Percentiles rank a stretch among this genome's conserved stretches.
These are phyloP conservation scores for Cardiospermum halicacabum DNA, from an alignment of 345 rosid genomes.

Conservation along the genomic window DNA sequence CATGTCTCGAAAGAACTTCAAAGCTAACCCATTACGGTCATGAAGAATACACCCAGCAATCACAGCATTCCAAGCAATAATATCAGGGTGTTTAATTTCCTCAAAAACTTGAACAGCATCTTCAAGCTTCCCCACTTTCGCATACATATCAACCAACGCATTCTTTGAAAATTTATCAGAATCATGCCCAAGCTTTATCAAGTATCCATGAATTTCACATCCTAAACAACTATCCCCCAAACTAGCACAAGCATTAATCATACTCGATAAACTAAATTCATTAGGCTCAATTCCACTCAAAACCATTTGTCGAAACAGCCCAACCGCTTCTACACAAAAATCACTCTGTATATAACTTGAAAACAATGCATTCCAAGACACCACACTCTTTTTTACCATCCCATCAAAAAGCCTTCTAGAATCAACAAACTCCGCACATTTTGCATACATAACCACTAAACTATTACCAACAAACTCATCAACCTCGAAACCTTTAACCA, in stretches of 20 bases:
- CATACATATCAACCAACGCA: constrained; percentile 74
- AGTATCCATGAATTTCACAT: constrained; percentile 41
- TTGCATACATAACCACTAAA: too few relatives aligned
- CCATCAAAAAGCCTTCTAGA: constrained; percentile 46
- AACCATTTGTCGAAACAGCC: constrained; percentile 44
- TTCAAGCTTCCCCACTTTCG: constrained; percentile 42
- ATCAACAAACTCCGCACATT: constrained; percentile 42
- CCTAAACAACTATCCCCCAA: constrained; percentile 43
- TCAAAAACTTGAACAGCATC: constrained; percentile 38
- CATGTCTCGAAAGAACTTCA: constrained; percentile 38
- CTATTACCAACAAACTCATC: constrained; percentile 63
- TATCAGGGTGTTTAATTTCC: constrained; percentile 44
- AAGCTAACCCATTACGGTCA: constrained; percentile 30
- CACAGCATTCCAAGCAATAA: constrained; percentile 66
- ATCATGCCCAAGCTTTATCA: constrained; percentile 49
- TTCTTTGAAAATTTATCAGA: constrained; percentile 45
- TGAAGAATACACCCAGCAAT: constrained; percentile 58
- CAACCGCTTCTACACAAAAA: constrained; percentile 32
- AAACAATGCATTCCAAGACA: constrained; percentile 57
- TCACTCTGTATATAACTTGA: constrained; percentile 53
- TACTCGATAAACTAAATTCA: constrained; percentile 56
- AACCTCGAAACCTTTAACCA: constrained; percentile 44
- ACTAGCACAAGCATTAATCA: constrained; percentile 51
- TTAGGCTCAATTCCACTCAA: constrained; percentile 45
- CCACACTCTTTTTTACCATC: constrained; percentile 41